Evolutionary conservation across 192 early-diverging fungal species (phyloP), one percentile per base, ranked within the genome.

Genomic region (Dissophora globulifera): DNA sequence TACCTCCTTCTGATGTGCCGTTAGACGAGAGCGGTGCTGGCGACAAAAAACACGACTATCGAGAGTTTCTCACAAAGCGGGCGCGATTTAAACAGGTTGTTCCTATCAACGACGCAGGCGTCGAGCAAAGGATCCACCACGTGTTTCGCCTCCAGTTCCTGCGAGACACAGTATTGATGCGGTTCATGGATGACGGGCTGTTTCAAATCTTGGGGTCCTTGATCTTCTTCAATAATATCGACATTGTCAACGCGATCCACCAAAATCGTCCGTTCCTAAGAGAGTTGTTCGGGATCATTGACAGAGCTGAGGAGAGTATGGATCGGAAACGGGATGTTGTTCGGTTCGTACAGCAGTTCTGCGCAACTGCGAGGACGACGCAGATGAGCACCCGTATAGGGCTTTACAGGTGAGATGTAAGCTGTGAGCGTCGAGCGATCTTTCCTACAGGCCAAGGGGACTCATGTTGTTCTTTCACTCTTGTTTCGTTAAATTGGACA

Each of bases 121-220:
- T 94, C 16, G 75, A 87, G 42, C 55, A 65, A 43, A 95, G 93
- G 72, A 95, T 98, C 40, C 90, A 91, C 35, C 90, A 93, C 42
- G 91, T 92, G 7, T 96, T 95, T 64, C 88, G 96, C 0, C 58
- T 95, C 10, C 93, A 94, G 65, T 98, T 90, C 58, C 82, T 98
- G 7, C 93, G 94, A 30, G 94, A 96, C 64, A 90, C 90, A 0
- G 90, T 92, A 2, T 82, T 98, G 17, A 85, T 86, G 9, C 84
- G 89, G 1, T 69, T 87, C 42, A 58, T 96, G 19, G 94, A 96
- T 48, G 95, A 98, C 19, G 80, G 78, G 7, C 91, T 89, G 5
- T 79, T 86, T 35, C 82, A 93, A 6, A 79, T 87, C 3, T 79
- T 98, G 41, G 87, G 85, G 19, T 84, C 90, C 0, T 64, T 95